Percentiles rank a stretch among this genome's conserved stretches.
These are phyloP conservation scores for Grosmannia clavigera DNA, from an alignment of 2,329 filamentous ascomycete species.

Conservation along the genomic window DNA sequence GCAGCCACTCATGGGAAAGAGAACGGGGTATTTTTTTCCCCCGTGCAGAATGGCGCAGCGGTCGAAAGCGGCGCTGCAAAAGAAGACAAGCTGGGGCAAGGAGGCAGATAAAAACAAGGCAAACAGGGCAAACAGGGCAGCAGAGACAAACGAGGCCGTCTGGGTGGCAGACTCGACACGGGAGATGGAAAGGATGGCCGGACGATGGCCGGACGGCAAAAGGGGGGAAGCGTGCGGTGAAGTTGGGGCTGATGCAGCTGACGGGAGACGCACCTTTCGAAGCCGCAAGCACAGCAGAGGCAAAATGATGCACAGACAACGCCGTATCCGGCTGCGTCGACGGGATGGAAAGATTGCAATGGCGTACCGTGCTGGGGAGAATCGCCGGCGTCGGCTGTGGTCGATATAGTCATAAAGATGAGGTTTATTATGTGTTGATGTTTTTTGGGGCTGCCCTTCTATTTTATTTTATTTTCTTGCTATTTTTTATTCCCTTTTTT, in stretches of 20 bases:
- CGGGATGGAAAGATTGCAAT: neutral
- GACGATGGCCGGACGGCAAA: neutral
- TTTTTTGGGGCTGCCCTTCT: constrained; percentile 8
- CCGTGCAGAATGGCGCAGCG: neutral
- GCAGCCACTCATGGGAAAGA: neutral
- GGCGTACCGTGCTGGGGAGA: neutral
- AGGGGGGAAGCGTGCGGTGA: neutral
- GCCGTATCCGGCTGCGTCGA: neutral
- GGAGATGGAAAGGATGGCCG: neutral
- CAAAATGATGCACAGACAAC: neutral
- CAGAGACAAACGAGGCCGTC: neutral
- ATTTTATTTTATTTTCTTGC: neutral
- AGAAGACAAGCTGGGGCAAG: neutral
- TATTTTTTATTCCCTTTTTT: neutral
- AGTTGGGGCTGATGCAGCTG: neutral
- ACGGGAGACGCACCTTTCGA: neutral
- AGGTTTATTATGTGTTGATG: constrained; percentile 3
- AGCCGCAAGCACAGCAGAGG: neutral
- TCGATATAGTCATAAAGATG: constrained; percentile 2
- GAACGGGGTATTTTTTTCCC: neutral
- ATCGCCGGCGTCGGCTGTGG: constrained; percentile 5
- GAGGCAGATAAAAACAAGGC: neutral
- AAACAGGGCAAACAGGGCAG: neutral
- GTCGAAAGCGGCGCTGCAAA: neutral
- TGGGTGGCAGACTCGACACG: neutral